A percentile compares a stretch with the other conserved stretches of the same genome.
Conservation (phyloP, 306 rosid species). For the Castanea crenata region DNA sequence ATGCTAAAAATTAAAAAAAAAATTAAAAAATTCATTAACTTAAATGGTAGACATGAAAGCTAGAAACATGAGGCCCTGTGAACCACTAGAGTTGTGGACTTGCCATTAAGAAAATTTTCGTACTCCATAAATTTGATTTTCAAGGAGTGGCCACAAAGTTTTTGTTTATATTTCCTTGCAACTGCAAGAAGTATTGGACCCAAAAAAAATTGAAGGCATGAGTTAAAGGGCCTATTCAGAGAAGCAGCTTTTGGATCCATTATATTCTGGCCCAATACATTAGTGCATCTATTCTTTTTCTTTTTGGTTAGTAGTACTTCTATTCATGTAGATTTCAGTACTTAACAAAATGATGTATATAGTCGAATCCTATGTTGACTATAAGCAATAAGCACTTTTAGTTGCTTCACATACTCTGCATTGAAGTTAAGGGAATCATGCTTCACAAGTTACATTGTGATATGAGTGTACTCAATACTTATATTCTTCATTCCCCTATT, state of each 20-base stretch:
- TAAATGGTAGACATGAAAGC: background rate
- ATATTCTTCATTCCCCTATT: slow-evolving; percentile 6
- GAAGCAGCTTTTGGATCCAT: background rate
- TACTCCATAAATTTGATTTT: too few species aligned
- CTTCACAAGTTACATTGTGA: slow-evolving; percentile 14
- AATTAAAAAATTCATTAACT: background rate
- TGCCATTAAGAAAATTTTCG: background rate
- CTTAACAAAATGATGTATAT: background rate
- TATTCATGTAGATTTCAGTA: background rate
- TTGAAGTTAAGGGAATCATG: slow-evolving; percentile 22
- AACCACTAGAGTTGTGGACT: background rate
- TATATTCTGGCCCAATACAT: background rate
- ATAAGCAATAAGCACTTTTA: background rate
- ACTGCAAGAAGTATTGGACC: background rate
- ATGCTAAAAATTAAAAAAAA: too few species aligned
- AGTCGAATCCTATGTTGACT: background rate
- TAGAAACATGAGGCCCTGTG: background rate
- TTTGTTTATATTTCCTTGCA: background rate
- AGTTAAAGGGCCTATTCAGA: background rate
- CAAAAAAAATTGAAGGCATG: background rate
- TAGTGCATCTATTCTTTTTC: too few species aligned
- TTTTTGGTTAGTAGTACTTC: background rate
- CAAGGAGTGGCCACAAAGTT: too few species aligned
- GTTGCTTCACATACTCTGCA: background rate
- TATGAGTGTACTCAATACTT: slow-evolving; percentile 23